A percentile compares a stretch with the other conserved stretches of the same genome.
Conservation (phyloP, 129 eudicot genomes). For the Tanacetum coccineum region DNA sequence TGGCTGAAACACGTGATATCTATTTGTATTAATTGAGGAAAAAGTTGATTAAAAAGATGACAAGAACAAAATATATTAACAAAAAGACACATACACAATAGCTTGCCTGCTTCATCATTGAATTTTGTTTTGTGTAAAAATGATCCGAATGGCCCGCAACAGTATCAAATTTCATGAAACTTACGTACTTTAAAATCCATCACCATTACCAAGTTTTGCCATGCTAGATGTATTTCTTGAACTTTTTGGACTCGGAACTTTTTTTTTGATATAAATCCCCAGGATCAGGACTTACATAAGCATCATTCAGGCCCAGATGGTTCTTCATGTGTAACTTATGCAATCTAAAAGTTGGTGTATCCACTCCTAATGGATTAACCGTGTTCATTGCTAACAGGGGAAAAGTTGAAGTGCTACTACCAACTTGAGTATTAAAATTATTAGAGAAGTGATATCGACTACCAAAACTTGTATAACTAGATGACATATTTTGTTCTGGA, state of each 20-base stretch:
- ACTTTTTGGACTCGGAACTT: conserved; percentile 8
- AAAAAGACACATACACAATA: neutral
- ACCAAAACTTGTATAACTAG: neutral
- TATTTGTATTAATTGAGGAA: neutral
- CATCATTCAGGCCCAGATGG: neutral
- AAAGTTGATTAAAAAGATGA: neutral
- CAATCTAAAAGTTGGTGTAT: neutral
- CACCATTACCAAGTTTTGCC: conserved; percentile 30
- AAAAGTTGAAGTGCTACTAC: conserved; percentile 8
- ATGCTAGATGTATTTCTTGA: conserved; percentile 24
- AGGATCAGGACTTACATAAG: neutral
- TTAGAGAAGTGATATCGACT: neutral
- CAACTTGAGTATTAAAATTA: neutral
- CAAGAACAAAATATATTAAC: neutral
- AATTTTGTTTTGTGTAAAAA: conserved; percentile 20
- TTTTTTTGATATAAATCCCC: neutral
- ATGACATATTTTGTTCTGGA: conserved; percentile 7
- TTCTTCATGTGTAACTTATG: neutral
- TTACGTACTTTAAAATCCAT: conserved; percentile 36
- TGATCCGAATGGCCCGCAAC: conserved; percentile 70
- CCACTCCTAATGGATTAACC: neutral
- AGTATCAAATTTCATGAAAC: conserved; percentile 68
- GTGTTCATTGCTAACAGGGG: neutral
- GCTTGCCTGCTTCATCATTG: conserved; percentile 45
- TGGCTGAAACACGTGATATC: conserved; percentile 35